Evolutionary conservation across 441 rosid genomes (phyloP).

Genomic region (Erodium chrysanthum): DNA sequence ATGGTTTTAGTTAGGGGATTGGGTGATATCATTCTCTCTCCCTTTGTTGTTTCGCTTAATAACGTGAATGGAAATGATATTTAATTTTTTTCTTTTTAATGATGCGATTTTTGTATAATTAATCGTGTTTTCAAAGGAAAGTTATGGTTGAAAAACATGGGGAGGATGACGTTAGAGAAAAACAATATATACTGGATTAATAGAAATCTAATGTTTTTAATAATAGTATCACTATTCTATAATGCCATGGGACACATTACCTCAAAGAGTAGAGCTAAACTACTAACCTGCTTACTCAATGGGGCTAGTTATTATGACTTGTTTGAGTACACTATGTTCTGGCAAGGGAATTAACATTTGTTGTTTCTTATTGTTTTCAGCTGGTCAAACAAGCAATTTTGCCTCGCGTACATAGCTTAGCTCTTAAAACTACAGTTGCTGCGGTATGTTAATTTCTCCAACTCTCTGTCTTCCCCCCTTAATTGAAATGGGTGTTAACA

Average conservation of each 20-base stretch:
- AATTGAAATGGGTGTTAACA: not conserved
- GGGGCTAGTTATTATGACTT: not conserved
- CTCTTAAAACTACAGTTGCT: conserved; percentile 89
- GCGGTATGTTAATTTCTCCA: conserved; percentile 46
- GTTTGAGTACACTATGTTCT: not conserved
- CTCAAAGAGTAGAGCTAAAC: not conserved
- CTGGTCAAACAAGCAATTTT: conserved; percentile 83
- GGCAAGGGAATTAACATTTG: not conserved
- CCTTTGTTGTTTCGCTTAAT: not conserved
- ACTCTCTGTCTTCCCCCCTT: not conserved
- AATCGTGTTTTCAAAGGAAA: not conserved
- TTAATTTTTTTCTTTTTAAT: too few species aligned
- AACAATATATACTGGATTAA: too few species aligned
- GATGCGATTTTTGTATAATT: too few species aligned
- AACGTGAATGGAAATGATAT: not conserved
- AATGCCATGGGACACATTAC: not conserved
- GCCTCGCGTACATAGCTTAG: conserved; percentile 88
- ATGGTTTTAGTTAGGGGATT: not conserved
- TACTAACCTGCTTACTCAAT: not conserved
- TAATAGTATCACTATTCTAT: too few species aligned
- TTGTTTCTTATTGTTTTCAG: conserved; percentile 32
- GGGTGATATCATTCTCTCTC: not conserved
- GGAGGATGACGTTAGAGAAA: not conserved
- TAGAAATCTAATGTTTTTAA: too few species aligned
- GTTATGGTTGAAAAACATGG: not conserved